Percentiles rank a stretch among this genome's conserved stretches.
These are phyloP conservation scores for Ogataea hybrid DNA, from an alignment of 1,139 yeast genomes.

Conservation along the genomic window DNA sequence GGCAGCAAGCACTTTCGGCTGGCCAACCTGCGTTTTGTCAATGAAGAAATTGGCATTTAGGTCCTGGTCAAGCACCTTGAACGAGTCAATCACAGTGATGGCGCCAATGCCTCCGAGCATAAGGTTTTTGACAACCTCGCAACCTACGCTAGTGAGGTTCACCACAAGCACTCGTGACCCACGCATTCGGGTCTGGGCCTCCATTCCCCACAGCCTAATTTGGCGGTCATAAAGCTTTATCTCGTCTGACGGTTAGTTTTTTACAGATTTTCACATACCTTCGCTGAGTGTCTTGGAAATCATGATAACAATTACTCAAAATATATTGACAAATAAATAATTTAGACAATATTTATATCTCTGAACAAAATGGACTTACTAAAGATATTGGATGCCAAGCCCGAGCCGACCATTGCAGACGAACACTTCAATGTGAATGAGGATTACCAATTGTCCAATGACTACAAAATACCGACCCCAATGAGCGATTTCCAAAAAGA, in stretches of 20 bases:
- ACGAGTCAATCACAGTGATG: constrained; percentile 64
- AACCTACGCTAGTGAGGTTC: constrained; percentile 87
- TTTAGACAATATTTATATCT: neutral
- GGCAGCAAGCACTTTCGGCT: constrained; percentile 53
- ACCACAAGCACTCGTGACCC: constrained; percentile 71
- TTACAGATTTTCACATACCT: constrained; percentile 12
- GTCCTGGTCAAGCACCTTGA: constrained; percentile 58
- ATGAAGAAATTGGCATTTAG: constrained; percentile 78
- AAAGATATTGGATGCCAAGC: constrained; percentile 76
- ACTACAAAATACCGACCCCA: constrained; percentile 80
- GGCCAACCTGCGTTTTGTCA: constrained; percentile 55
- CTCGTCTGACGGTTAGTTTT: constrained; percentile 51
- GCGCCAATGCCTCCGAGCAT: constrained; percentile 88
- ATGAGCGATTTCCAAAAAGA: constrained; percentile 88
- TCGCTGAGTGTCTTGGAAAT: constrained; percentile 14
- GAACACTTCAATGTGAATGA: constrained; percentile 33
- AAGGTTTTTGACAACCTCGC: constrained; percentile 84
- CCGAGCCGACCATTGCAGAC: constrained; percentile 76
- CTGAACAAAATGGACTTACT: constrained; percentile 60
- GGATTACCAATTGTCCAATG: constrained; percentile 48
- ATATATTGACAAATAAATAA: neutral
- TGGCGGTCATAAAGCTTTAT: constrained; percentile 93
- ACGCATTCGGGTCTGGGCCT: constrained; percentile 81
- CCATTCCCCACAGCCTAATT: constrained; percentile 94
- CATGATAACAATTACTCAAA: neutral